phyloP scores from a whole-genome alignment of 2,329 filamentous ascomycete genomes.

The Neofusicoccum laricinum region DNA sequence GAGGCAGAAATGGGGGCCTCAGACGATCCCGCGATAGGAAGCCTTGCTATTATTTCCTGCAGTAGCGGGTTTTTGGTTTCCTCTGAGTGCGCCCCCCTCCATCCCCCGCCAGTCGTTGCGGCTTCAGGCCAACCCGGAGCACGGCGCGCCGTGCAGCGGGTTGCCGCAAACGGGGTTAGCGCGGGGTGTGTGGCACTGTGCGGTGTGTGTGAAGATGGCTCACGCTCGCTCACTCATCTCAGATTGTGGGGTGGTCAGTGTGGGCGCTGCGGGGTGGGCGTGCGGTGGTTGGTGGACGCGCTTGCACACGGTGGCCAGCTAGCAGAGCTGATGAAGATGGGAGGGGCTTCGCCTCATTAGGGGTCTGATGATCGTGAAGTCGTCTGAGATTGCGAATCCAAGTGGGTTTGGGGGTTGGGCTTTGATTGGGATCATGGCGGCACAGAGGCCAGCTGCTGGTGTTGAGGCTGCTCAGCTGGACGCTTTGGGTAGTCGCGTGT shows the following conservation, averaged over 20 bases:
- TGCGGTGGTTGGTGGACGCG: not conserved
- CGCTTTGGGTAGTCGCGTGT: not conserved
- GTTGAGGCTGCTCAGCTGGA: constrained; percentile 11
- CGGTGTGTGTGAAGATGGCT: constrained; percentile 3
- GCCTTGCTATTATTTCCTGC: not conserved
- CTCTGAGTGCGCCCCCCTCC: not conserved
- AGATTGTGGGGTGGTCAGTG: not conserved
- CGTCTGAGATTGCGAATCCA: too few relatives aligned
- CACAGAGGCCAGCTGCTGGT: not conserved
- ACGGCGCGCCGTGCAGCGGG: not conserved
- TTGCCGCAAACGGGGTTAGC: not conserved
- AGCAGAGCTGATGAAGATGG: too few relatives aligned
- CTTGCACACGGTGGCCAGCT: not conserved
- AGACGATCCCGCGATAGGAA: too few relatives aligned
- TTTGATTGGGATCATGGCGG: not conserved
- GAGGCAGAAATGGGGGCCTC: not conserved
- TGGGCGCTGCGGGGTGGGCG: not conserved
- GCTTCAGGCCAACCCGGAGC: not conserved
- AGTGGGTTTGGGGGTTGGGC: not conserved
- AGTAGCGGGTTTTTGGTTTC: not conserved
- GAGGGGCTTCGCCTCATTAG: too few relatives aligned
- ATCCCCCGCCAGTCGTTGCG: not conserved
- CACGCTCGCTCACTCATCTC: not conserved
- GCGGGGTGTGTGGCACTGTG: constrained; percentile 10
- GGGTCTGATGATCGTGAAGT: too few relatives aligned